phyloP scores from a whole-genome alignment of 2,329 filamentous ascomycete species.

The Byssothecium circinans region DNA sequence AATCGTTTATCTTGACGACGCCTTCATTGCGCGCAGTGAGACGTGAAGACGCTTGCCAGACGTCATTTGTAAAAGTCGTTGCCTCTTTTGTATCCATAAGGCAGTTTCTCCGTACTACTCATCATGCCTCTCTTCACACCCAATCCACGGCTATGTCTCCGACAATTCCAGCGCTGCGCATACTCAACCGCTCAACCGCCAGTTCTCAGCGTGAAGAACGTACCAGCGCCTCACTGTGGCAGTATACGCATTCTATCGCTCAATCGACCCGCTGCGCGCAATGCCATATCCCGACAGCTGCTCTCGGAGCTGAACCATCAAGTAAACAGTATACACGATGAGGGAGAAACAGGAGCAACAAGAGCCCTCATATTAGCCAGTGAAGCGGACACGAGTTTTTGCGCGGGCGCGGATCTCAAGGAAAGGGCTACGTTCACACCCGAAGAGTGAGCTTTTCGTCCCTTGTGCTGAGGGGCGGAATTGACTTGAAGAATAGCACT shows the following conservation, averaged over 20 bases:
- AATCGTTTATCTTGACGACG: too few relatives aligned
- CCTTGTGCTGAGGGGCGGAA: conserved; percentile 10
- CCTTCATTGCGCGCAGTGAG: too few relatives aligned
- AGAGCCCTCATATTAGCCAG: conserved; percentile 82
- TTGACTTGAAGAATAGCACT: conserved; percentile 59
- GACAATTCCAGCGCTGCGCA: conserved; percentile 30
- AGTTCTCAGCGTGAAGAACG: conserved; percentile 69
- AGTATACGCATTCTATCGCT: conserved; percentile 87
- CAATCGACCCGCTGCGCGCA: conserved; percentile 81
- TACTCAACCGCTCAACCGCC: conserved; percentile 52
- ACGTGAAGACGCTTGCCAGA: too few relatives aligned
- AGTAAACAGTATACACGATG: conserved; percentile 69
- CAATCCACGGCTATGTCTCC: conserved; percentile 19
- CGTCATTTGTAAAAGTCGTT: too few relatives aligned
- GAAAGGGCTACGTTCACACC: conserved; percentile 76
- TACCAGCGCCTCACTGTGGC: conserved; percentile 77
- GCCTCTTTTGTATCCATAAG: too few relatives aligned
- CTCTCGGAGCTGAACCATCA: conserved; percentile 71
- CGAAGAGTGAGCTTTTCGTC: conserved; percentile 67
- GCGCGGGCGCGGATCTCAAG: conserved; percentile 92
- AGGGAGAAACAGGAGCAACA: conserved; percentile 62
- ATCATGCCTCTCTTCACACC: conserved; percentile 30
- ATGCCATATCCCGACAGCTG: conserved; percentile 83
- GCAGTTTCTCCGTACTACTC: too few relatives aligned
- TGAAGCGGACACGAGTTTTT: conserved; percentile 84